Percentiles rank a stretch among this genome's conserved stretches.
These are phyloP conservation scores for Petunia hybrid DNA, from an alignment of 305 asterid species.

Conservation along the genomic window DNA sequence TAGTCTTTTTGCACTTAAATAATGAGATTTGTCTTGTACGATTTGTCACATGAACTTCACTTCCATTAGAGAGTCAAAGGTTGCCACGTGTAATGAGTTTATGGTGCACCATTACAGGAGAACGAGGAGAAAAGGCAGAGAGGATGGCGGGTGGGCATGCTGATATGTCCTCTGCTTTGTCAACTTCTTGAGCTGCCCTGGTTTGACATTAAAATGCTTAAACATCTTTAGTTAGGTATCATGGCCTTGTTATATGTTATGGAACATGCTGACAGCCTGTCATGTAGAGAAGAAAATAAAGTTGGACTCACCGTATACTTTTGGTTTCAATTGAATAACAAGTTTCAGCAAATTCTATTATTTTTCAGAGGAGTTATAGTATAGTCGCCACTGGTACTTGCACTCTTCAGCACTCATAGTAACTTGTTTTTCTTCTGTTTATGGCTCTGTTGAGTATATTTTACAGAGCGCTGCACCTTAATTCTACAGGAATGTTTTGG, in stretches of 20 bases:
- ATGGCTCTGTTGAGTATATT: no score
- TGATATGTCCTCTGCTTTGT: constrained; percentile 51
- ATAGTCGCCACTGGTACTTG: background rate
- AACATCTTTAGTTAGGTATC: constrained; percentile 12
- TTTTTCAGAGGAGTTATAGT: background rate
- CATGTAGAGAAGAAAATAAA: background rate
- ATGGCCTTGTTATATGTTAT: background rate
- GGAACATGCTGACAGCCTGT: background rate
- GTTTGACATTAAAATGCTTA: background rate
- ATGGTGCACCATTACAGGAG: constrained; percentile 53
- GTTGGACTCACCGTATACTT: background rate
- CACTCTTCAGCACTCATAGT: background rate
- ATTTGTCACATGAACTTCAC: background rate
- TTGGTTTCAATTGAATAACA: background rate
- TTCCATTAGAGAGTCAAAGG: background rate
- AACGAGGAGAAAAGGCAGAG: constrained; percentile 84
- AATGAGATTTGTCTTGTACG: background rate
- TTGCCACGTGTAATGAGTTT: constrained; percentile 22
- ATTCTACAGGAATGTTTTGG: no score
- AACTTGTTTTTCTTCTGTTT: no score
- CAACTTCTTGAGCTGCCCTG: constrained; percentile 27
- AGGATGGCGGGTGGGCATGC: constrained; percentile 86
- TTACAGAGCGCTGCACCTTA: no score
- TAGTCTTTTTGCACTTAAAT: background rate
- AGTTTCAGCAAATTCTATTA: background rate